Conservation (phyloP, 768 basidiomycete species). For the Xerocomellus intermedius region DNA sequence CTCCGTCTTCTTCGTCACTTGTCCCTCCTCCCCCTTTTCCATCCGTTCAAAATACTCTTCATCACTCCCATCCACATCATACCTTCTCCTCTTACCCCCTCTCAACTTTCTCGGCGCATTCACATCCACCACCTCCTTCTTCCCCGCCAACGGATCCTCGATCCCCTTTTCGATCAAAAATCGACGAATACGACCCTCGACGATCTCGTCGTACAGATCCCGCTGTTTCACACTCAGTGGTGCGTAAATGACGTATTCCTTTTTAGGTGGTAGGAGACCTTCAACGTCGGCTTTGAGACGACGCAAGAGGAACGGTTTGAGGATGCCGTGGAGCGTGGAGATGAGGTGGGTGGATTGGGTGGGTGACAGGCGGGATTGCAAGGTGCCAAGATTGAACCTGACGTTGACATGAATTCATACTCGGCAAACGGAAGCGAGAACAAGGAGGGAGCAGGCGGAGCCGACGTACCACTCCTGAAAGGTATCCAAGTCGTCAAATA, state of each 20-base stretch:
- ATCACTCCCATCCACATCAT: constrained; percentile 56
- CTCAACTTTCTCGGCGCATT: constrained; percentile 36
- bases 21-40: constrained; percentile 47
- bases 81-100: constrained; percentile 42
- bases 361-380: constrained; percentile 54
- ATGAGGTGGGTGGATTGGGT: constrained; percentile 68
- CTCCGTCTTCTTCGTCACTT: constrained; percentile 34
- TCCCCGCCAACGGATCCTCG: constrained; percentile 19
- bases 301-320: constrained; percentile 93
- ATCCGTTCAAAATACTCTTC: constrained; percentile 65
- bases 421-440: not conserved
- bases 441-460: not conserved
- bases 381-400: constrained; percentile 72
- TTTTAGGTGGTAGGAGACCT: constrained; percentile 79
- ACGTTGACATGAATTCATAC: constrained; percentile 2
- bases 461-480: constrained; percentile 81
- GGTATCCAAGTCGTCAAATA: constrained; percentile 84
- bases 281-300: constrained; percentile 89
- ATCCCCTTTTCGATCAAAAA: constrained; percentile 48
- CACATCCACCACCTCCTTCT: constrained; percentile 29
- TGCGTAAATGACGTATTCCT: constrained; percentile 92
- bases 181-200: constrained; percentile 66
- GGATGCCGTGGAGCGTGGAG: constrained; percentile 78
- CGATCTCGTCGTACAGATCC: constrained; percentile 79
- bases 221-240: constrained; percentile 81